A percentile compares a stretch with the other conserved stretches of the same genome.
phyloP scores from a whole-genome alignment of 257 asterid species.

The Scutellaria baicalensis region DNA sequence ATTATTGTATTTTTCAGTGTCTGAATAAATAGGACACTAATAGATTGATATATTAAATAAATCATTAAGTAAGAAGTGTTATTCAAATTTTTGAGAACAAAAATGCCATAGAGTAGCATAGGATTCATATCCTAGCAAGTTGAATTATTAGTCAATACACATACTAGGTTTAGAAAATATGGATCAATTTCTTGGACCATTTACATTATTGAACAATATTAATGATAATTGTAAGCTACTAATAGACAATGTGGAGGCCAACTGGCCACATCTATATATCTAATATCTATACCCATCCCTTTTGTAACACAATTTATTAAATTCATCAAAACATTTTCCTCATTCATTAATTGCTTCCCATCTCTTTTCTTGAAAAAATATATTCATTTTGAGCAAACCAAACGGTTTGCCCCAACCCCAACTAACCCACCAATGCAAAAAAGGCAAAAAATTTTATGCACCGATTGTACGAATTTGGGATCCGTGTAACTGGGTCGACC shows the following conservation, averaged over 20 bases:
- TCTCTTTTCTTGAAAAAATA: not conserved
- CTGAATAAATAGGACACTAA: too few species aligned
- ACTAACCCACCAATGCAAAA: not conserved
- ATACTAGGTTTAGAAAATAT: not conserved
- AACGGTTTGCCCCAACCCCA: not conserved
- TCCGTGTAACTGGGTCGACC: too few species aligned
- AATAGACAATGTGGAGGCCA: not conserved
- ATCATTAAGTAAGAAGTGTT: not conserved
- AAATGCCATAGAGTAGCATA: not conserved
- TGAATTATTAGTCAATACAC: not conserved
- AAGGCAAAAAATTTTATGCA: too few species aligned
- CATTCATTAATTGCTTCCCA: not conserved
- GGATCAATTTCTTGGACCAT: constrained; percentile 6
- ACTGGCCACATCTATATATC: not conserved
- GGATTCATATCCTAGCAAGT: not conserved
- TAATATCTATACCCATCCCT: not conserved
- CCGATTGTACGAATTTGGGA: too few species aligned
- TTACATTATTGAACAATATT: not conserved
- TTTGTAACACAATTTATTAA: not conserved
- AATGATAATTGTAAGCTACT: not conserved
- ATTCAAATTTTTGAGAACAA: not conserved
- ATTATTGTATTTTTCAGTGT: too few species aligned
- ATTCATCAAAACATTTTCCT: not conserved
- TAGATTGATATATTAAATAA: too few species aligned
- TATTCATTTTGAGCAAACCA: not conserved